Evolutionary conservation across 108 stramenopile genomes (phyloP).

Genomic region (Nitzschia putrida): DNA sequence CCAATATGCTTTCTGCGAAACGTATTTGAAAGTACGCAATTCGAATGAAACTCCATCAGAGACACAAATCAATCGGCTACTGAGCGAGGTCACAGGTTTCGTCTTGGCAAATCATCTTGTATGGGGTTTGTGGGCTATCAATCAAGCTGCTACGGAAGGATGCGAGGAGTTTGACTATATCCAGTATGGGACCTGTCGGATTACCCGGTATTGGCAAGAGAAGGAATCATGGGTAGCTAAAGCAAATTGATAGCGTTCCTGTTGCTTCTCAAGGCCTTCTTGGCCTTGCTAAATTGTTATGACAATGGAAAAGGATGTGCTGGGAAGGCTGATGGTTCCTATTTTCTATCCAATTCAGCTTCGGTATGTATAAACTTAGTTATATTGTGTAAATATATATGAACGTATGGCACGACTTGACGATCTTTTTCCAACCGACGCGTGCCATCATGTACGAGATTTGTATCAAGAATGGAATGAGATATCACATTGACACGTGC

Average conservation of each 20-base stretch:
- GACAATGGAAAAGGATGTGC: too few species aligned
- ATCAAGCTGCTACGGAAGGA: constrained; percentile 83
- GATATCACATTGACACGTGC: too few species aligned
- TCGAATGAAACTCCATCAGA: neutral
- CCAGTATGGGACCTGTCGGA: constrained; percentile 42
- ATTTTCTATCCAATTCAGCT: too few species aligned
- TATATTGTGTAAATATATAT: too few species aligned
- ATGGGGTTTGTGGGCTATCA: constrained; percentile 88
- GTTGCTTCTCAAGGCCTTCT: too few species aligned
- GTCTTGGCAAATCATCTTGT: constrained; percentile 80
- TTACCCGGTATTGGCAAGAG: constrained; percentile 31
- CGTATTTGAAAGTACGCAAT: constrained; percentile 49
- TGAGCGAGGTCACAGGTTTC: constrained; percentile 64
- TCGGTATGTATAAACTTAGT: too few species aligned
- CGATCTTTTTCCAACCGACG: too few species aligned
- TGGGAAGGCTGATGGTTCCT: too few species aligned
- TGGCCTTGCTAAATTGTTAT: too few species aligned
- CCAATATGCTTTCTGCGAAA: constrained; percentile 55
- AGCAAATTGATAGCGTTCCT: neutral
- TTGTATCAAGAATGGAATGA: too few species aligned
- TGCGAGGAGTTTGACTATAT: constrained; percentile 79
- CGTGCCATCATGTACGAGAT: too few species aligned
- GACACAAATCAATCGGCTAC: constrained; percentile 27
- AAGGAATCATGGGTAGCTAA: constrained; percentile 19
- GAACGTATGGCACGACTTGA: too few species aligned